Base-by-base conservation (phyloP, 129 eudicot genomes). In the Artemisia tridentata region DNA sequence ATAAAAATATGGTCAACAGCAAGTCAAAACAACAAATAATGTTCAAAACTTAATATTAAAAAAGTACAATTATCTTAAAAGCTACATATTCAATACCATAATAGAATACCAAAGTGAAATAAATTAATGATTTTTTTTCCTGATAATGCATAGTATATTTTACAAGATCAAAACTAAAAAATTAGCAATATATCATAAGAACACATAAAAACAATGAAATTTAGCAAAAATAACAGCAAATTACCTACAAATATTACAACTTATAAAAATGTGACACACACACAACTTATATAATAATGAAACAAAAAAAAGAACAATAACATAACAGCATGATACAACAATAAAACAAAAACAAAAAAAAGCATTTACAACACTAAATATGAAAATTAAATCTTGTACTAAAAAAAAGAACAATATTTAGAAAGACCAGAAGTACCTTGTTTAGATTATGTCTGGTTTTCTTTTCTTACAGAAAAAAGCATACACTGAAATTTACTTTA, bases 231-330 rank as follows among this genome's bases (percentile, higher is more conserved):
- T 14, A 7, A 71, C 54, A 12, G 64, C 41, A 71, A 71, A 17
- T 34, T 73, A 49, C 43, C 63, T 73, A 47, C 69, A 61, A 27
- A 72, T 48, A 49, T 17, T 10, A 17, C 21, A 61, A 27, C 45
- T 70, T 14, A 70, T 70, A 70, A 72, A 62, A 69, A 62, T 73
- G 70, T 51, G 51, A 49, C 63, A 12, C 21, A 38, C 31, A 47
- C 47, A 59, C 61, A 72, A 72, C 15, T 46, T 64, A 49, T 47
- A 72, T 17, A 21, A 29, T 9, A 55, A 55, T 16, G 10, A 55
- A 55, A 56, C 65, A 45, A 17, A 43, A 56, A 69, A 53, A 13
- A 17, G 13, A 20, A 41, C 15, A 57, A 71, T 71, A 38, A 56
- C 67, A 27, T 58, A 58, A 59, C 13, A 58, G 6, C 12, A 43